Conservation (phyloP, 192 early-diverging fungal species). For the Rhizophagus sp. region DNA sequence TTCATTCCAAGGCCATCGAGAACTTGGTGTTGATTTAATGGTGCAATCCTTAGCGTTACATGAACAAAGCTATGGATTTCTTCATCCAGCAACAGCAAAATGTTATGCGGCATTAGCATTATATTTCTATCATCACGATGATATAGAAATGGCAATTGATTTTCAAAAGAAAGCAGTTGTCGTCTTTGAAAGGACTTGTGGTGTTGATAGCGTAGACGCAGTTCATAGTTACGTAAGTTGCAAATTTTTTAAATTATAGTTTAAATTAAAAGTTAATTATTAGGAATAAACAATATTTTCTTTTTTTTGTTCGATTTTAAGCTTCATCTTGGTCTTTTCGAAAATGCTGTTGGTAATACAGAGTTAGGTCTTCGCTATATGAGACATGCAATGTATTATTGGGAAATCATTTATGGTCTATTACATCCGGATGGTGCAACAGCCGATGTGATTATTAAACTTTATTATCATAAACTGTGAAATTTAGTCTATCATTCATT, state of each 20-base stretch:
- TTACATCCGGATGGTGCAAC: slow-evolving; percentile 85
- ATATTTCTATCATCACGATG: slow-evolving; percentile 73
- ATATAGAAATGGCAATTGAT: slow-evolving; percentile 64
- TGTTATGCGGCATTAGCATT: slow-evolving; percentile 83
- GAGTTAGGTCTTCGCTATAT: slow-evolving; percentile 75
- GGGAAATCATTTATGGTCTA: slow-evolving; percentile 75
- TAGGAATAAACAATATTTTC: neutral
- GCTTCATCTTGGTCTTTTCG: slow-evolving; percentile 88
- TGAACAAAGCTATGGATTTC: slow-evolving; percentile 91
- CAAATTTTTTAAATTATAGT: neutral
- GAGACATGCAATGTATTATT: slow-evolving; percentile 79
- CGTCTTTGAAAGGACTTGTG: slow-evolving; percentile 79
- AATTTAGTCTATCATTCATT: slow-evolving; percentile 37
- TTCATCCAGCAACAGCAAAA: slow-evolving; percentile 89
- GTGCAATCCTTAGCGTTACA: slow-evolving; percentile 82
- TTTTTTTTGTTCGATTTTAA: slow-evolving; percentile 29
- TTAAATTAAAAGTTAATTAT: slow-evolving; percentile 6
- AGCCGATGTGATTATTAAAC: slow-evolving; percentile 60
- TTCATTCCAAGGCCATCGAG: slow-evolving; percentile 54
- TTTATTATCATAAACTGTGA: neutral
- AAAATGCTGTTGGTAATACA: slow-evolving; percentile 76
- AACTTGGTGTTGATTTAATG: slow-evolving; percentile 80
- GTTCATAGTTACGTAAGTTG: slow-evolving; percentile 80
- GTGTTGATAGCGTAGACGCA: slow-evolving; percentile 85
- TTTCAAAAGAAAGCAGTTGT: slow-evolving; percentile 81